Evolutionary conservation across 441 rosid species (phyloP).

Genomic region (Jatropha podagrica): DNA sequence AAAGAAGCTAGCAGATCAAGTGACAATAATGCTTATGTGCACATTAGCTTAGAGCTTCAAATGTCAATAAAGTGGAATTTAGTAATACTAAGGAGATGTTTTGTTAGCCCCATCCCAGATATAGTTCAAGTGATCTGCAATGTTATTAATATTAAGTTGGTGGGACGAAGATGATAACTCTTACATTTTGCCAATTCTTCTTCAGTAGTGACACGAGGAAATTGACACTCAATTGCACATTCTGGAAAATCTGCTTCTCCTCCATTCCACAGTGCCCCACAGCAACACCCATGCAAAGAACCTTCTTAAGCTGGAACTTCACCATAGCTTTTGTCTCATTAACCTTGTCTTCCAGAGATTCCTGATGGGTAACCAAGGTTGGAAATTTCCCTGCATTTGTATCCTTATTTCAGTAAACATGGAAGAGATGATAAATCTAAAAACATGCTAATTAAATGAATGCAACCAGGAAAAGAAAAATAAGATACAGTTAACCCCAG

Average conservation of each 20-base stretch:
- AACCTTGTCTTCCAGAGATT: conserved; percentile 84
- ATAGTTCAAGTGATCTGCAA: no score
- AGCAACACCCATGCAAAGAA: conserved; percentile 98
- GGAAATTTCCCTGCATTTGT: conserved; percentile 85
- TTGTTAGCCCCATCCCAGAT: no score
- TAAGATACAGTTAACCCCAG: no score
- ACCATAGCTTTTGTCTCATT: conserved; percentile 87
- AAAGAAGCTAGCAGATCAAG: neutral
- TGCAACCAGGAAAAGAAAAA: neutral
- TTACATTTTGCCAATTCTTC: conserved; percentile 97
- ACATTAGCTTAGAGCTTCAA: no score
- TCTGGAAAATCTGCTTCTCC: conserved; percentile 94
- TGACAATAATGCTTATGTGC: neutral
- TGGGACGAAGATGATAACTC: conserved; percentile 14
- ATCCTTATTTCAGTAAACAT: neutral
- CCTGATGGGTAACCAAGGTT: conserved; percentile 88
- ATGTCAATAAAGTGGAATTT: no score
- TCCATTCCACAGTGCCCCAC: conserved; percentile 84
- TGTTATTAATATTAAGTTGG: neutral
- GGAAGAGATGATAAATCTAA: neutral
- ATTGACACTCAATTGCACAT: conserved; percentile 89
- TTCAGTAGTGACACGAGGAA: conserved; percentile 93
- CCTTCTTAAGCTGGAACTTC: conserved; percentile 93
- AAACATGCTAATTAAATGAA: neutral
- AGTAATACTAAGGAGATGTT: no score